Evolutionary conservation across 2,329 filamentous ascomycete species (phyloP).

Genomic region (Decorospora gaudefroyi): DNA sequence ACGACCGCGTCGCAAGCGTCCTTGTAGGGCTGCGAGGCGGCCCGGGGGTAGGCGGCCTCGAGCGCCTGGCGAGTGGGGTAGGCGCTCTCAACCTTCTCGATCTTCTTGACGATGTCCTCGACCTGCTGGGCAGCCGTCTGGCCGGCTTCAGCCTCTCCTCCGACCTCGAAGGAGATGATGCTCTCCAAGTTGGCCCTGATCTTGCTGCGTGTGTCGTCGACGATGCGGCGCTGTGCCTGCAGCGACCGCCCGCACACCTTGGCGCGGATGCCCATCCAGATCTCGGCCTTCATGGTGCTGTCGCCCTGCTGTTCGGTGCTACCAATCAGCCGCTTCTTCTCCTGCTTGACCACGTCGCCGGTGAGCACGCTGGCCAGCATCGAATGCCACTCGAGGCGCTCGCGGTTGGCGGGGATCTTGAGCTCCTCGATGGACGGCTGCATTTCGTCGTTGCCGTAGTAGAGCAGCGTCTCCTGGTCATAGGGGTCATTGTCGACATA

Average conservation of each 20-base stretch:
- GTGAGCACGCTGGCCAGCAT: conserved; percentile 96
- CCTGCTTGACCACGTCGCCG: conserved; percentile 94
- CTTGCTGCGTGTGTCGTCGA: conserved; percentile 79
- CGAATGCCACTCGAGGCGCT: conserved; percentile 94
- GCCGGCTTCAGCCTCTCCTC: conserved; percentile 88
- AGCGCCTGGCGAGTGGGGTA: conserved; percentile 82
- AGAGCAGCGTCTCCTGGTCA: conserved; percentile 90
- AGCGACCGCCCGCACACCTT: conserved; percentile 82
- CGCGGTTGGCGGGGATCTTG: conserved; percentile 82
- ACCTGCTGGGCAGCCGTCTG: conserved; percentile 89
- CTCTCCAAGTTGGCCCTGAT: conserved; percentile 79
- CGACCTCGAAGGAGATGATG: conserved; percentile 91
- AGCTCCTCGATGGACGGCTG: conserved; percentile 89
- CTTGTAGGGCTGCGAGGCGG: conserved; percentile 74
- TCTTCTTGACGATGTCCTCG: conserved; percentile 83
- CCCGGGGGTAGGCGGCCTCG: conserved; percentile 72
- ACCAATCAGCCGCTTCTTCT: conserved; percentile 93
- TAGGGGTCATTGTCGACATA: conserved; percentile 82
- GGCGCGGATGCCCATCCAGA: conserved; percentile 88
- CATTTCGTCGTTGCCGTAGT: conserved; percentile 86
- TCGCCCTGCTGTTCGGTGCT: conserved; percentile 74
- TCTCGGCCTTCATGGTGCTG: conserved; percentile 67
- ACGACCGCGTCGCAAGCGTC: conserved; percentile 87
- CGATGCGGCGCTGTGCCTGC: conserved; percentile 80
- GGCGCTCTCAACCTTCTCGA: conserved; percentile 83